Percentiles rank a stretch among this genome's conserved stretches.
phyloP scores from a whole-genome alignment of 2,329 filamentous ascomycete genomes.

The Arthrobotrys entomopaga region DNA sequence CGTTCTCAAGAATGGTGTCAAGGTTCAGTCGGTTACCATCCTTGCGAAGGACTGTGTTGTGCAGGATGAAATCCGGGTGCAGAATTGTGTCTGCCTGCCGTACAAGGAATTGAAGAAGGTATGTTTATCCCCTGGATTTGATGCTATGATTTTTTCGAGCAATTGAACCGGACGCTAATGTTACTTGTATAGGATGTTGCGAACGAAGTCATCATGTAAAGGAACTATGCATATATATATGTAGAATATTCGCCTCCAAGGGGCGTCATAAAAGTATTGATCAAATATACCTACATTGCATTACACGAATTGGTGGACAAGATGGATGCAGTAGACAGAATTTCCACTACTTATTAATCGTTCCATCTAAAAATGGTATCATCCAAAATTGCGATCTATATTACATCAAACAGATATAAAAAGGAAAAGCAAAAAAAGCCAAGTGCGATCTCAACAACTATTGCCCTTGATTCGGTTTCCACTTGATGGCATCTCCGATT shows the following conservation, averaged over 20 bases:
- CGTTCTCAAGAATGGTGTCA: constrained; percentile 96
- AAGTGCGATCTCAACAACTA: no score
- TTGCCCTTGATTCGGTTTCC: constrained; percentile 1
- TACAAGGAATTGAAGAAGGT: constrained; percentile 95
- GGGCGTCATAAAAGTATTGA: constrained; percentile 15
- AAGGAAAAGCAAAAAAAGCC: no score
- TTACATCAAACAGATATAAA: neutral
- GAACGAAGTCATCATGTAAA: constrained; percentile 92
- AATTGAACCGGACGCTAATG: no score
- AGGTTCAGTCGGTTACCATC: constrained; percentile 98
- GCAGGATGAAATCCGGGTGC: constrained; percentile 91
- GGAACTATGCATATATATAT: neutral
- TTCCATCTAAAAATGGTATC: neutral
- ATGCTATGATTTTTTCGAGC: constrained; percentile 67
- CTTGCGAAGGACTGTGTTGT: constrained; percentile 95
- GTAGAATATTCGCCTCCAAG: constrained; percentile 4
- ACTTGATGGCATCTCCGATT: constrained; percentile 61
- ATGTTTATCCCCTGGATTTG: constrained; percentile 4
- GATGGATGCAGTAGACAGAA: no score
- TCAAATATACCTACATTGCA: neutral
- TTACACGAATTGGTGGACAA: neutral
- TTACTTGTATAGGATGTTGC: constrained; percentile 73
- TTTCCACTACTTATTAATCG: no score
- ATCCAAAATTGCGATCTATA: neutral
- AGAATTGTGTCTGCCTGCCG: constrained; percentile 97